Conservation (phyloP, 805 yeast species). For the Saturnispora dispora region DNA sequence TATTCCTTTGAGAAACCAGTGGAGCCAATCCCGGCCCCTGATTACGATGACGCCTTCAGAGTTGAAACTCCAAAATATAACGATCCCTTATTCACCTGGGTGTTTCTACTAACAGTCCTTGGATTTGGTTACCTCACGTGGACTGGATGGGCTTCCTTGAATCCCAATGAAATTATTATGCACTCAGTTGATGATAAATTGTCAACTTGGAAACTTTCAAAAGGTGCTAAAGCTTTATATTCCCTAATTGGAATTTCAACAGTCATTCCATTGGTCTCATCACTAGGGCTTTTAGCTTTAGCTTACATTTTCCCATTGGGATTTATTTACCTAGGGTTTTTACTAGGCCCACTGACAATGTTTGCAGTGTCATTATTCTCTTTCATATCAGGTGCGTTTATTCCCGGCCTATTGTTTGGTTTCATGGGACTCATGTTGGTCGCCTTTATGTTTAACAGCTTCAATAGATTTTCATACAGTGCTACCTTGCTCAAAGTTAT, state of each 20-base stretch:
- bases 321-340: constrained; percentile 24
- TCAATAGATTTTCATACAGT: constrained; percentile 24
- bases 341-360: constrained; percentile 21
- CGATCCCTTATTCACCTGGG: constrained; percentile 62
- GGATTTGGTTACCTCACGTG: constrained; percentile 14
- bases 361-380: constrained; percentile 18
- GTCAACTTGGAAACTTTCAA: constrained; percentile 4
- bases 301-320: constrained; percentile 23
- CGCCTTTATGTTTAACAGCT: constrained; percentile 19
- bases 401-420: constrained; percentile 15
- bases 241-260: constrained; percentile 8
- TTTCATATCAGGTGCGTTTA: constrained; percentile 15
- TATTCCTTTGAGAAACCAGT: constrained; percentile 26
- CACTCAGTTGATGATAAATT: background rate
- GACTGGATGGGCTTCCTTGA: background rate
- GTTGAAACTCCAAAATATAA: constrained; percentile 54
- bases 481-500: constrained; percentile 30
- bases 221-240: constrained; percentile 9
- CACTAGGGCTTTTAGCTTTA: constrained; percentile 16
- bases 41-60: constrained; percentile 62
- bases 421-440: constrained; percentile 17
- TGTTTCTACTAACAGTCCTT: constrained; percentile 27
- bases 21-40: constrained; percentile 25
- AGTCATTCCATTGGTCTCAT: constrained; percentile 17
- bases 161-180: constrained; percentile 7